phyloP scores from a whole-genome alignment of 495 filamentous ascomycete genomes.

The Neurospora sp. region DNA sequence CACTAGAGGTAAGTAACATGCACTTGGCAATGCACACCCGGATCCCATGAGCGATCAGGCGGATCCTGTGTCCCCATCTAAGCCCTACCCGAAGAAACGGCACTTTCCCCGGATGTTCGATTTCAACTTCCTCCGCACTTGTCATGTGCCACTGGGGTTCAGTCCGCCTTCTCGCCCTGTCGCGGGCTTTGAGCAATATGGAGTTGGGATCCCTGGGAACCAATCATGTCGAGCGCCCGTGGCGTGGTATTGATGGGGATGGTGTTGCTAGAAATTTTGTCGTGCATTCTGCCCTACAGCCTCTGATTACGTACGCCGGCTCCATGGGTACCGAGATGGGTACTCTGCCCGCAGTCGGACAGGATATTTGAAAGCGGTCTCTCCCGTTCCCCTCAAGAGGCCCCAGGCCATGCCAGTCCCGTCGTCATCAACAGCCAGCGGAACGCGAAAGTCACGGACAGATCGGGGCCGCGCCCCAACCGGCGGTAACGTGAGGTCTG shows the following conservation, averaged over 20 bases:
- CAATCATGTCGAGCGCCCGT: conserved; percentile 7
- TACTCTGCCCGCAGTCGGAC: background rate
- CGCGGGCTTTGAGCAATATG: conserved; percentile 9
- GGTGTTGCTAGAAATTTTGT: conserved; percentile 5
- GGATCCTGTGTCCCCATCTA: background rate
- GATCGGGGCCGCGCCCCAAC: background rate
- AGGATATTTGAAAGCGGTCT: background rate
- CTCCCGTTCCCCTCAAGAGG: background rate
- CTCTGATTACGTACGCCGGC: background rate
- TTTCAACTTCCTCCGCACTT: conserved; percentile 9
- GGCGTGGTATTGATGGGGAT: conserved; percentile 6
- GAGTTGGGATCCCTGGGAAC: background rate
- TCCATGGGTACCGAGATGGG: background rate
- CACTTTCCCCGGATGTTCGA: conserved; percentile 13
- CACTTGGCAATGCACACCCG: background rate
- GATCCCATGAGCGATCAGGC: background rate
- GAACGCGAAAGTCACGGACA: background rate
- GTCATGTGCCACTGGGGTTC: conserved; percentile 9
- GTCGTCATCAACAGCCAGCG: background rate
- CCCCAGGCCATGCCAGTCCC: background rate
- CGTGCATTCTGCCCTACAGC: background rate
- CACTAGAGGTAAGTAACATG: background rate
- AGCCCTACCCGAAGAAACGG: conserved; percentile 5
- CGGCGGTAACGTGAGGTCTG: background rate
- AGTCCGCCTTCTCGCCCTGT: conserved; percentile 10